phyloP scores from a whole-genome alignment of 352 stramenopile species.

The Stephanocyclus meneghinianus region DNA sequence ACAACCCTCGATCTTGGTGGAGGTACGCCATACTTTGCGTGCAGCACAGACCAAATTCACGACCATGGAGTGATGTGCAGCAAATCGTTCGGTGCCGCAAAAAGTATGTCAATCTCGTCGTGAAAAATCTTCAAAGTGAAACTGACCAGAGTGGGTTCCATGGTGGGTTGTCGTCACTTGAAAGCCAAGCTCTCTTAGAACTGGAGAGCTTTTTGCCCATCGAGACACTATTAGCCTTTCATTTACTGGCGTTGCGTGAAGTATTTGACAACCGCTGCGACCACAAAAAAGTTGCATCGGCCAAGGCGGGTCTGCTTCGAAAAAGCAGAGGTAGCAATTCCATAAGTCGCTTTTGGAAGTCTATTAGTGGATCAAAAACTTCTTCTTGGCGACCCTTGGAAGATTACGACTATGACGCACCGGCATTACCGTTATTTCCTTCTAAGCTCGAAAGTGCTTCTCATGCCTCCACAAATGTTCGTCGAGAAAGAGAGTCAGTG shows the following conservation, averaged over 20 bases:
- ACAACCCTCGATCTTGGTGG: slow-evolving; percentile 73
- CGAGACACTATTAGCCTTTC: slow-evolving; percentile 75
- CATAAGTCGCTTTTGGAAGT: slow-evolving; percentile 40
- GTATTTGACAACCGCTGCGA: slow-evolving; percentile 33
- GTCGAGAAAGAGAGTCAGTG: neutral
- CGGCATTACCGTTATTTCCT: slow-evolving; percentile 10
- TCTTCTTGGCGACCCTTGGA: slow-evolving; percentile 31
- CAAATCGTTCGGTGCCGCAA: slow-evolving; percentile 61
- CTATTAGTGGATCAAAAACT: slow-evolving; percentile 31
- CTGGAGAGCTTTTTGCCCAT: slow-evolving; percentile 78
- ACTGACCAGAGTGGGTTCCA: slow-evolving; percentile 66
- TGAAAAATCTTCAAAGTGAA: slow-evolving; percentile 55
- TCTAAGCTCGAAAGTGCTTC: slow-evolving; percentile 1
- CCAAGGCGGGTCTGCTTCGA: slow-evolving; percentile 4
- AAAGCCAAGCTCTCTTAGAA: slow-evolving; percentile 60
- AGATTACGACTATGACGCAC: slow-evolving; percentile 17
- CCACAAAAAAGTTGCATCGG: slow-evolving; percentile 1
- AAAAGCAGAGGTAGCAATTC: slow-evolving; percentile 20
- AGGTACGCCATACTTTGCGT: slow-evolving; percentile 76
- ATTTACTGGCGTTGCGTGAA: slow-evolving; percentile 70
- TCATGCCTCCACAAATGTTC: slow-evolving; percentile 2
- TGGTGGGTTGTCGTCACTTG: slow-evolving; percentile 60
- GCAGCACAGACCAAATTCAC: slow-evolving; percentile 65
- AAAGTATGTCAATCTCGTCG: slow-evolving; percentile 70
- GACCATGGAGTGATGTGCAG: slow-evolving; percentile 75